These are phyloP conservation scores for Neurospora terricola DNA, from an alignment of 495 filamentous ascomycete genomes.

Conservation along the genomic window DNA sequence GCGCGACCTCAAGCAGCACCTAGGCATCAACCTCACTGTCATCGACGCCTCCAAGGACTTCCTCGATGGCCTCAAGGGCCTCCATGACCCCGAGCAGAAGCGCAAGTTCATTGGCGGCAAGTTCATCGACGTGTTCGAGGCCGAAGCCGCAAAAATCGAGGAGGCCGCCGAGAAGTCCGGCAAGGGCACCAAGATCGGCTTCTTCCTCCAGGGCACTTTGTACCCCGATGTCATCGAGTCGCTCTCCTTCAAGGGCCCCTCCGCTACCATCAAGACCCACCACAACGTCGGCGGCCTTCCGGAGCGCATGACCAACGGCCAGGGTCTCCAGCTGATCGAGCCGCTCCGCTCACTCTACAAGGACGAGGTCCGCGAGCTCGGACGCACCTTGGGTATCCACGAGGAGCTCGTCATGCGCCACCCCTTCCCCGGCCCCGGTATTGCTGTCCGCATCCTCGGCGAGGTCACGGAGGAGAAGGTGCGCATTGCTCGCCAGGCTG, in stretches of 20 bases:
- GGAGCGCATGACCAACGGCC: constrained; percentile 24
- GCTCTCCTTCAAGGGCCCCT: constrained; percentile 74
- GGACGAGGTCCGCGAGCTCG: constrained; percentile 75
- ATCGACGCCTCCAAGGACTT: constrained; percentile 72
- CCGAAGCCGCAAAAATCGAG: constrained; percentile 68
- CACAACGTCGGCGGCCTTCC: constrained; percentile 76
- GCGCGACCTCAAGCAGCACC: constrained; percentile 58
- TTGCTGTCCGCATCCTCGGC: constrained; percentile 83
- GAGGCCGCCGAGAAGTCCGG: constrained; percentile 51
- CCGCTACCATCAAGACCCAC: constrained; percentile 69
- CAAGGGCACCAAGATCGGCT: constrained; percentile 21
- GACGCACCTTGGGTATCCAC: constrained; percentile 64
- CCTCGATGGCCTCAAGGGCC: constrained; percentile 60
- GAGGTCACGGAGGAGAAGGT: constrained; percentile 76
- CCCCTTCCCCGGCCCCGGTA: constrained; percentile 74
- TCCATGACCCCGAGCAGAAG: constrained; percentile 80
- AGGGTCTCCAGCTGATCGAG: constrained; percentile 40
- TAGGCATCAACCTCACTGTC: constrained; percentile 86
- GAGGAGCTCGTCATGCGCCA: constrained; percentile 75
- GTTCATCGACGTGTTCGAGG: constrained; percentile 84
- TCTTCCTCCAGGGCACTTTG: constrained; percentile 20
- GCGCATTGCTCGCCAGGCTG: constrained; percentile 71
- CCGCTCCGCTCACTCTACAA: constrained; percentile 75
- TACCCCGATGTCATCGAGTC: constrained; percentile 66
- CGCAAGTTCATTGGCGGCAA: constrained; percentile 70